Percentiles rank a stretch among this genome's conserved stretches.
Conservation (phyloP, 495 filamentous ascomycete genomes). For the Amphirosellinia nigrospora region DNA sequence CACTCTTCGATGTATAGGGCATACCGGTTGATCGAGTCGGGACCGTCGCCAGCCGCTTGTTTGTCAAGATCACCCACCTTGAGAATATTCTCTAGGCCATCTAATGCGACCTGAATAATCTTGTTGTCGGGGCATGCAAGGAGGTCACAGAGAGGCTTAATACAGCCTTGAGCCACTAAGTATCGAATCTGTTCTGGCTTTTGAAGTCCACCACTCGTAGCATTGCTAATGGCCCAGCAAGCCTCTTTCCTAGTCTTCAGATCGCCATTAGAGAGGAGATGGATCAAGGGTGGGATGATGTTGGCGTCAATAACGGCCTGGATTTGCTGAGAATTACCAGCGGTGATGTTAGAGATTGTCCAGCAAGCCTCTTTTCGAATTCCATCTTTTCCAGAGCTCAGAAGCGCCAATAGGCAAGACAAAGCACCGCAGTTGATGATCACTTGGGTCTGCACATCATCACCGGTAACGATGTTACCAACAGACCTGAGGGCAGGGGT, state of each 20-base stretch:
- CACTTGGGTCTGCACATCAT: slow-evolving; percentile 98
- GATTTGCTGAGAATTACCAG: slow-evolving; percentile 97
- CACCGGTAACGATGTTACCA: slow-evolving; percentile 98
- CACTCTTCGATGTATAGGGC: slow-evolving; percentile 99
- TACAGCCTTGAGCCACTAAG: slow-evolving; percentile 89
- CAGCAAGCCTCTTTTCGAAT: slow-evolving; percentile 99
- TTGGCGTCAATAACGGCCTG: slow-evolving; percentile 96
- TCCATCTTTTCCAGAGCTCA: slow-evolving; percentile 96
- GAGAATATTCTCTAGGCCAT: slow-evolving; percentile 98
- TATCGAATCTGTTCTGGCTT: slow-evolving; percentile 99
- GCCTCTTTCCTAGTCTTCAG: slow-evolving; percentile 99
- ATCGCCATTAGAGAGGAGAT: slow-evolving; percentile 93
- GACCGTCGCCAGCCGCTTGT: slow-evolving; percentile 74
- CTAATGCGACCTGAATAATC: slow-evolving; percentile 98
- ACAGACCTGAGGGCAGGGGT: slow-evolving; percentile 97
- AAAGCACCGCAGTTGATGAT: slow-evolving; percentile 98
- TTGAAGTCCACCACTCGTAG: slow-evolving; percentile 95
- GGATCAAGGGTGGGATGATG: slow-evolving; percentile 95
- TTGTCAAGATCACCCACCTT: slow-evolving; percentile 99
- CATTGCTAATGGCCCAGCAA: slow-evolving; percentile 99
- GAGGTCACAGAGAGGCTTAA: slow-evolving; percentile 96
- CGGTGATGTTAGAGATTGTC: slow-evolving; percentile 99
- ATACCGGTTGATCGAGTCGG: slow-evolving; percentile 90
- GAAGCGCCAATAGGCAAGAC: slow-evolving; percentile 85
- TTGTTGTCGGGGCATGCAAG: slow-evolving; percentile 98